Base-by-base conservation (phyloP, 2,329 filamentous ascomycete species). In the Aspergillus clavatus region DNA sequence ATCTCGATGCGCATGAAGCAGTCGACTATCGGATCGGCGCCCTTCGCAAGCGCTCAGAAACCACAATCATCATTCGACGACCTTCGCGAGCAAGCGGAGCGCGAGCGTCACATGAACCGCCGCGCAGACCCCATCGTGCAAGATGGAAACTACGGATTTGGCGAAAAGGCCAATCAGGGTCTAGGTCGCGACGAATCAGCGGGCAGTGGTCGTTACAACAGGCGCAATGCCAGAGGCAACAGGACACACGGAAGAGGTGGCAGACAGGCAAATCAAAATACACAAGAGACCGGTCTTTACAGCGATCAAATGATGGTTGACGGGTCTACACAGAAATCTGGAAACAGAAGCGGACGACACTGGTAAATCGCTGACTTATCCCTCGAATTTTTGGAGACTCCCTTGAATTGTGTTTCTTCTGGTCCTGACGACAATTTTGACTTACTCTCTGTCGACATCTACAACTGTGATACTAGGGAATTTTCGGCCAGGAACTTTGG, bases 1-100 rank as follows among this genome's bases (percentile, higher is more conserved):
- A 68, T 84, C 28, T 76, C 80, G 46, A 73, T 84, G 42, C 78
- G 75, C 49, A 64, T 80, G 52, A 78, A 78, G 39, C 52, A 58
- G n/a, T 19, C 48, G 12, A 53, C 52, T 4, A 24, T 44, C 33
- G 38, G 33, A 7, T 24, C 44, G 40, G 35, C 12, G 45, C 49
- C 19, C 23, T 47, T 24, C 54, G 57, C 29, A 50, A 52, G 16
- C 38, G 48, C 27, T 23, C 33, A 43, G 35, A 39, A 45, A 12
- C 16, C 48, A 28, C 41, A 53, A 43, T 47, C 53, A 29, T 46
- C 55, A 36, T 72, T 69, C 48, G 60, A 65, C 47, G 52, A 55
- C 11, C 58, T 63, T 40, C 63, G 70, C 42, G 67, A 69, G 47
- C 64, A 69, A 48, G 66, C 67, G 41, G 64, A 72, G 56, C 63